A percentile compares a stretch with the other conserved stretches of the same genome.
phyloP scores from a whole-genome alignment of 1,284 basidiomycete species.

The Microbotryum scabiosae region DNA sequence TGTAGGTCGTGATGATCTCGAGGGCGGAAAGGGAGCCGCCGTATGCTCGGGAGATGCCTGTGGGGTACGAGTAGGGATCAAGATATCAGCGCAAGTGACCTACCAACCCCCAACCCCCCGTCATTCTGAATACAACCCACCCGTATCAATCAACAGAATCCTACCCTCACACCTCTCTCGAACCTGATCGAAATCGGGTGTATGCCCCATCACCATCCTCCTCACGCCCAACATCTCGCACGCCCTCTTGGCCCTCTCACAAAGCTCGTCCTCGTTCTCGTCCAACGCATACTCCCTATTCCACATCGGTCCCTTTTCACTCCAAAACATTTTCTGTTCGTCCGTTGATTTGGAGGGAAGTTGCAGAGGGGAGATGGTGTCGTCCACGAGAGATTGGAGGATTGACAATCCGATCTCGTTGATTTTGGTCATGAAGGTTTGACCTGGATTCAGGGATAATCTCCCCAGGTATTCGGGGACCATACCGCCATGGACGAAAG shows the following conservation, averaged over 20 bases:
- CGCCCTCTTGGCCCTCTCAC: slow-evolving; percentile 60
- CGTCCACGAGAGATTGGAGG: slow-evolving; percentile 47
- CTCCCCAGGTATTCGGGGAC: slow-evolving; percentile 25
- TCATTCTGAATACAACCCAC: slow-evolving; percentile 1
- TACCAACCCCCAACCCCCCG: too few species aligned
- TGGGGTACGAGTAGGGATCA: not conserved
- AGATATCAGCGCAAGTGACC: not conserved
- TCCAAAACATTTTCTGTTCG: slow-evolving; percentile 64
- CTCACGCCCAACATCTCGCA: slow-evolving; percentile 64
- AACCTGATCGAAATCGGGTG: slow-evolving; percentile 59
- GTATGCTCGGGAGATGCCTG: slow-evolving; percentile 85
- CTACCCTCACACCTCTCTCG: slow-evolving; percentile 69
- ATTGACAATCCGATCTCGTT: slow-evolving; percentile 21
- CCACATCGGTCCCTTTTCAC: slow-evolving; percentile 67
- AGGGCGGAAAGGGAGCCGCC: slow-evolving; percentile 81
- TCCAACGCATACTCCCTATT: slow-evolving; percentile 80
- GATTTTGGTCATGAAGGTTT: slow-evolving; percentile 13
- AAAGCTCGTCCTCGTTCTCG: slow-evolving; percentile 55
- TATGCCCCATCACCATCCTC: slow-evolving; percentile 89
- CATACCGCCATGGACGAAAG: slow-evolving; percentile 56
- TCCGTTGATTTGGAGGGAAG: slow-evolving; percentile 57
- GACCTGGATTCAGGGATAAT: slow-evolving; percentile 39
- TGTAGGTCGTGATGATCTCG: slow-evolving; percentile 58
- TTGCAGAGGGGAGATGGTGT: slow-evolving; percentile 41
- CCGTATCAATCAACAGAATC: slow-evolving; percentile 80